These are phyloP conservation scores for Tricholomella constricta DNA, from an alignment of 768 basidiomycete genomes.

Conservation along the genomic window DNA sequence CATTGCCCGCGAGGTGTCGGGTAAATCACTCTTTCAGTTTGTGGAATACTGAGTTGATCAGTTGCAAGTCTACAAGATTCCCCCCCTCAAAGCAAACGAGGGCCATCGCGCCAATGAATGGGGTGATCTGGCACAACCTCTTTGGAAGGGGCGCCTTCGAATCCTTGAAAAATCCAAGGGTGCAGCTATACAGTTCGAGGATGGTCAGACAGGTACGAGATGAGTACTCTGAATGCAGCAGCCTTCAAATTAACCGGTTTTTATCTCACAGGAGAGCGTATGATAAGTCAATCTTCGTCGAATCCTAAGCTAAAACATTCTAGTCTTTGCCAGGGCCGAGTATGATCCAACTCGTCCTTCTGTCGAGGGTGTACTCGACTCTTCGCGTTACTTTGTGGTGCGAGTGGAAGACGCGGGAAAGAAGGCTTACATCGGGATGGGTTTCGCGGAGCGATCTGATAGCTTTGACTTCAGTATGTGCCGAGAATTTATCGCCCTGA, in stretches of 20 bases:
- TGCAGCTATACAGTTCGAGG: constrained; percentile 79
- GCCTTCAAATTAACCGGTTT: constrained; percentile 4
- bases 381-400: constrained; percentile 92
- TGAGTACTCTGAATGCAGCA: neutral
- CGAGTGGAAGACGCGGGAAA: constrained; percentile 86
- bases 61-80: constrained; percentile 83
- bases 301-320: constrained; percentile 19
- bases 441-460: constrained; percentile 85
- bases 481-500: constrained; percentile 1
- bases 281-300: constrained; percentile 26
- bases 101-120: constrained; percentile 92
- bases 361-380: constrained; percentile 96
- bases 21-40: constrained; percentile 40
- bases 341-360: constrained; percentile 79
- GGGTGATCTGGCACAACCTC: constrained; percentile 79
- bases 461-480: constrained; percentile 90
- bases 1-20: constrained; percentile 89
- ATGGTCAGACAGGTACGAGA: constrained; percentile 68
- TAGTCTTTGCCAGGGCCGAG: constrained; percentile 86
- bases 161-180: constrained; percentile 76
- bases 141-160: constrained; percentile 92
- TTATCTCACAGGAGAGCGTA: constrained; percentile 62
- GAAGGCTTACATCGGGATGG: constrained; percentile 93
- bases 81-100: constrained; percentile 81
- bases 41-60: constrained; percentile 12